A percentile compares a stretch with the other conserved stretches of the same genome.
These are phyloP conservation scores for Drechslerella dactyloides DNA, from an alignment of 2,329 filamentous ascomycete genomes.

Conservation along the genomic window DNA sequence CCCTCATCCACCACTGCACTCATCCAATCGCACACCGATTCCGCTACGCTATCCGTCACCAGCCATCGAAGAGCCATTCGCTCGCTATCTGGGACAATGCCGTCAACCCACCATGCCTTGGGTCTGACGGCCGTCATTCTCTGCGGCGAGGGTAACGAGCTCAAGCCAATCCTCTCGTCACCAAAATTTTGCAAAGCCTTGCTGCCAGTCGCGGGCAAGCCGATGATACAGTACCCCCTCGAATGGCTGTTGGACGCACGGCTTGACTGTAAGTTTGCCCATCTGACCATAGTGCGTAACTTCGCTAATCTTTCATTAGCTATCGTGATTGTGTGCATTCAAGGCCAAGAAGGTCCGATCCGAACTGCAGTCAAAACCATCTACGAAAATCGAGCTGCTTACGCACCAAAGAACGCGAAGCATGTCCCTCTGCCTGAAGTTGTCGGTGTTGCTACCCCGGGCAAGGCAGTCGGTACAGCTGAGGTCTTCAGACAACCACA, in stretches of 20 bases:
- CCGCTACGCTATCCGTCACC: background rate
- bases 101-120: slow-evolving; percentile 63
- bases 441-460: slow-evolving; percentile 19
- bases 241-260: slow-evolving; percentile 85
- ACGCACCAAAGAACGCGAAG: slow-evolving; percentile 36
- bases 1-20: background rate
- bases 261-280: slow-evolving; percentile 52
- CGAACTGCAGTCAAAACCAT: slow-evolving; percentile 31
- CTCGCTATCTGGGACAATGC: slow-evolving; percentile 60
- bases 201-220: slow-evolving; percentile 79
- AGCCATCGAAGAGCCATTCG: background rate
- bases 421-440: slow-evolving; percentile 58
- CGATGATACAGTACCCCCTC: slow-evolving; percentile 88
- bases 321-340: slow-evolving; percentile 52
- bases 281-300: background rate
- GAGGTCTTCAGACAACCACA: slow-evolving; percentile 85
- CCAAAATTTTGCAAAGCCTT: slow-evolving; percentile 83
- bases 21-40: background rate
- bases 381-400: slow-evolving; percentile 37
- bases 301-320: slow-evolving; percentile 60
- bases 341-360: slow-evolving; percentile 46
- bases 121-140: slow-evolving; percentile 83
- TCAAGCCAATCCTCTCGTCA: slow-evolving; percentile 81
- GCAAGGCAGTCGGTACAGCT: slow-evolving; percentile 69
- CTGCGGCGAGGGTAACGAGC: slow-evolving; percentile 80